These are phyloP conservation scores for Aristolochia contorta DNA, from an alignment of 164 flowering plant species.

Conservation along the genomic window DNA sequence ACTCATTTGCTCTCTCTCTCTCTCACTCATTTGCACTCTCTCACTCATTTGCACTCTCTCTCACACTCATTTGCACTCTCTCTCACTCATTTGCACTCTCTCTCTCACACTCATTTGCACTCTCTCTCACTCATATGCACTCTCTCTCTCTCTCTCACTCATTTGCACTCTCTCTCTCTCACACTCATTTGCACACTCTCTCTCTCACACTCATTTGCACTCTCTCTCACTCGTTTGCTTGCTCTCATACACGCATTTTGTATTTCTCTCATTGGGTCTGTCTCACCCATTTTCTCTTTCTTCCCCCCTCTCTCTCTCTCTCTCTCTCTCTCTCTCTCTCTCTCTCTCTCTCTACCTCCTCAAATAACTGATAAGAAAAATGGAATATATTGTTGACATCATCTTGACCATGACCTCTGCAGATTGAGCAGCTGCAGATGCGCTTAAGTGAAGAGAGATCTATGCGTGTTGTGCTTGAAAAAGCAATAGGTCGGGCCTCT, in stretches of 20 bases:
- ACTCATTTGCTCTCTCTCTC: slow-evolving; percentile 4
- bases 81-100: too few species aligned
- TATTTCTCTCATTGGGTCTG: slow-evolving; percentile 18
- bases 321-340: not conserved
- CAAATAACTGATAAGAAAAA: not conserved
- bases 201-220: not conserved
- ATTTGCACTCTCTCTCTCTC: not conserved
- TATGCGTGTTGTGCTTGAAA: slow-evolving; percentile 71
- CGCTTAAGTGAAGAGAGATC: slow-evolving; percentile 71
- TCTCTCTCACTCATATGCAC: not conserved
- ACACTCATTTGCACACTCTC: slow-evolving; percentile 1
- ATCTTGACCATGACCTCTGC: slow-evolving; percentile 14
- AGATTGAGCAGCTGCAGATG: slow-evolving; percentile 69
- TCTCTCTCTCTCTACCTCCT: not conserved
- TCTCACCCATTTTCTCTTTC: slow-evolving; percentile 6
- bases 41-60: not conserved
- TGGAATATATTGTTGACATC: too few species aligned
- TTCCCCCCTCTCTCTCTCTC: too few species aligned
- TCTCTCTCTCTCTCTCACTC: not conserved
- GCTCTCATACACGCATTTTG: too few species aligned
- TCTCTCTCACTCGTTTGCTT: not conserved
- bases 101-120: too few species aligned
- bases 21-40: not conserved
- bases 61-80: not conserved
- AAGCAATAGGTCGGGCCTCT: slow-evolving; percentile 81